These are phyloP conservation scores for Psilocybe sp. DNA, from an alignment of 768 basidiomycete genomes.

Conservation along the genomic window DNA sequence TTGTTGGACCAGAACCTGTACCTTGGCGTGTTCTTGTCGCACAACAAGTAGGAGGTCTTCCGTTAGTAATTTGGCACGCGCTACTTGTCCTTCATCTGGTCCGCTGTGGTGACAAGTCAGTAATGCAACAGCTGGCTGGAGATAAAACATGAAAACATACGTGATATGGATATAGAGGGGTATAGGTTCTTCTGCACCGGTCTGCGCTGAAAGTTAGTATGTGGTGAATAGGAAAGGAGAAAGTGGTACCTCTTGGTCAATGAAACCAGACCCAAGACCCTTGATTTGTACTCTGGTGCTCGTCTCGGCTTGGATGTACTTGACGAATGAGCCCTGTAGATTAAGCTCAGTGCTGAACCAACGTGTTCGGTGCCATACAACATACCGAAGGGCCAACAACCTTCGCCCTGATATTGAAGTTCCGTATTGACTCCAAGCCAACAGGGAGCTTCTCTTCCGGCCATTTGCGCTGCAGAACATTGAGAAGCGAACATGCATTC, in stretches of 20 bases:
- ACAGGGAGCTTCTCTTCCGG: conserved; percentile 95
- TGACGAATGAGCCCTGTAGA: conserved; percentile 88
- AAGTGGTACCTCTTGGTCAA: conserved; percentile 48
- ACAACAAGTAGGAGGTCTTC: conserved; percentile 92
- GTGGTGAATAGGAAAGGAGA: background rate
- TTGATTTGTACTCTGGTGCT: conserved; percentile 97
- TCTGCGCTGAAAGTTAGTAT: conserved; percentile 33
- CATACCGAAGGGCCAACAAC: conserved; percentile 91
- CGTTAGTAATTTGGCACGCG: conserved; percentile 81
- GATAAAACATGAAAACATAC: conserved; percentile 41
- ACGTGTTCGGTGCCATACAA: background rate
- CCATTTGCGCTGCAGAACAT: conserved; percentile 77
- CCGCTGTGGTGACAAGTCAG: conserved; percentile 36
- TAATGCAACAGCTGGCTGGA: background rate
- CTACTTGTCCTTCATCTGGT: conserved; percentile 85
- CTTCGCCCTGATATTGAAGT: conserved; percentile 97
- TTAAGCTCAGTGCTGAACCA: background rate
- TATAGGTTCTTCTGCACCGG: conserved; percentile 82
- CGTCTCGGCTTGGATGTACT: conserved; percentile 97
- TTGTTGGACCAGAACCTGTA: conserved; percentile 57
- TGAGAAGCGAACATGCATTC: background rate
- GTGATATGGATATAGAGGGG: conserved; percentile 92
- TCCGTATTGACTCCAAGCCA: conserved; percentile 84
- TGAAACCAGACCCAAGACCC: conserved; percentile 90
- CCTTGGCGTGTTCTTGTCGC: conserved; percentile 81